These are phyloP conservation scores for Helminthosporium solani DNA, from an alignment of 2,329 filamentous ascomycete genomes.

Conservation along the genomic window DNA sequence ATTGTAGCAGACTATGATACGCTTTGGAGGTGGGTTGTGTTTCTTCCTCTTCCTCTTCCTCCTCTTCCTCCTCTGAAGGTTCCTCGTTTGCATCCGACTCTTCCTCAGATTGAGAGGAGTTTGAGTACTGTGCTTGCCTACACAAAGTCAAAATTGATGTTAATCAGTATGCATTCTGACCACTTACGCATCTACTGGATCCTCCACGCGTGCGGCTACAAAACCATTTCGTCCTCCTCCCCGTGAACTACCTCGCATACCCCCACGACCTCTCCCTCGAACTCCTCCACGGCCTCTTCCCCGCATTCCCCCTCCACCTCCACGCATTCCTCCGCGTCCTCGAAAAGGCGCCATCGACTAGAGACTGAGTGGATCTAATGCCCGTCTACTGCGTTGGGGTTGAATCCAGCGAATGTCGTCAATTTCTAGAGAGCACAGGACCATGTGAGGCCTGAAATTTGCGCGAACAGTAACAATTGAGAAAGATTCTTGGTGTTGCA, in stretches of 20 bases:
- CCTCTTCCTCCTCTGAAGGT: slow-evolving; percentile 27
- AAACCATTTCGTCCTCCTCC: slow-evolving; percentile 35
- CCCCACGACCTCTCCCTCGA: slow-evolving; percentile 15
- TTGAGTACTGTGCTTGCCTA: slow-evolving; percentile 16
- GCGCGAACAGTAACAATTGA: too few relatives aligned
- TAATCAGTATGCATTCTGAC: slow-evolving; percentile 5
- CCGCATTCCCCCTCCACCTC: slow-evolving; percentile 24
- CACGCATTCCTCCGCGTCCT: slow-evolving; percentile 24
- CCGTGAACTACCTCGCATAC: slow-evolving; percentile 22
- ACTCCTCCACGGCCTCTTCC: slow-evolving; percentile 10
- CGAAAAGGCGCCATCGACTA: slow-evolving; percentile 12
- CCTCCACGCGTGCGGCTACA: slow-evolving; percentile 28
- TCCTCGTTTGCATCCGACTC: slow-evolving; percentile 26
- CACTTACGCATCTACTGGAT: slow-evolving; percentile 36
- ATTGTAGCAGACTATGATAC: slow-evolving; percentile 59
- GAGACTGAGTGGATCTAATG: background rate
- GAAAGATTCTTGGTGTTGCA: too few relatives aligned
- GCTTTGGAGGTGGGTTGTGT: slow-evolving; percentile 41
- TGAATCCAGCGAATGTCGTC: too few relatives aligned
- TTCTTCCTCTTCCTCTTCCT: slow-evolving; percentile 28
- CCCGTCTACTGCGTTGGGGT: background rate
- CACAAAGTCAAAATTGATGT: slow-evolving; percentile 15
- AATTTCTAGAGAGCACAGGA: too few relatives aligned
- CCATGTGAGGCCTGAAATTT: too few relatives aligned
- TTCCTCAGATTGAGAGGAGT: slow-evolving; percentile 23